A percentile compares a stretch with the other conserved stretches of the same genome.
These are phyloP conservation scores for Echeveria elegans DNA, from an alignment of 164 flowering plant genomes.

Conservation along the genomic window DNA sequence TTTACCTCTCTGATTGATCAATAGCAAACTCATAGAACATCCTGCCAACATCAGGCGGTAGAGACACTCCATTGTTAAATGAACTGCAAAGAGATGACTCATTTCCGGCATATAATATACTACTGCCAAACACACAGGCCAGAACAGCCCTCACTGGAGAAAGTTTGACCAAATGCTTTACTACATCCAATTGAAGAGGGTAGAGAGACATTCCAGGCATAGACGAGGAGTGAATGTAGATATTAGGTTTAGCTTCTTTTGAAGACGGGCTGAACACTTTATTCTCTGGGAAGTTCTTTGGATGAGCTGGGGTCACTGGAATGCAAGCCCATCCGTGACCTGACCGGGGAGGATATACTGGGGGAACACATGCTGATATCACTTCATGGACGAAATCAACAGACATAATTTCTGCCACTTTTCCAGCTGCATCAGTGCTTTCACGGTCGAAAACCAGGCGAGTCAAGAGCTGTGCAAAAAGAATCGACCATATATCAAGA, in stretches of 20 bases:
- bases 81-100: constrained; percentile 49
- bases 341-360: constrained; percentile 85
- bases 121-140: constrained; percentile 94
- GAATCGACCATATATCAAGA: background rate
- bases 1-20: constrained; percentile 93
- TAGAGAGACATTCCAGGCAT: constrained; percentile 62
- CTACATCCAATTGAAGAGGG: constrained; percentile 79
- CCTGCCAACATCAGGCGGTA: constrained; percentile 66
- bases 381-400: constrained; percentile 98
- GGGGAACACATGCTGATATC: constrained; percentile 96
- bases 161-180: constrained; percentile 81
- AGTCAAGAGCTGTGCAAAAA: constrained; percentile 72
- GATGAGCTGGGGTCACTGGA: constrained; percentile 52
- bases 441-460: constrained; percentile 93
- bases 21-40: constrained; percentile 92
- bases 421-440: constrained; percentile 95
- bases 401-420: constrained; percentile 87
- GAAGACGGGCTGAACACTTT: constrained; percentile 45
- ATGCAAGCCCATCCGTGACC: constrained; percentile 98
- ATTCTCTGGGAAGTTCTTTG: constrained; percentile 39
- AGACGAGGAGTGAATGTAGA: constrained; percentile 37
- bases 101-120: constrained; percentile 55
- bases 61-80: constrained; percentile 37
- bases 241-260: constrained; percentile 53
- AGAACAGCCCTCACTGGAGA: constrained; percentile 91